Evolutionary conservation across 2,329 filamentous ascomycete genomes (phyloP), one percentile per base, ranked within the genome.

Genomic region (Cordyceps farinosa): DNA sequence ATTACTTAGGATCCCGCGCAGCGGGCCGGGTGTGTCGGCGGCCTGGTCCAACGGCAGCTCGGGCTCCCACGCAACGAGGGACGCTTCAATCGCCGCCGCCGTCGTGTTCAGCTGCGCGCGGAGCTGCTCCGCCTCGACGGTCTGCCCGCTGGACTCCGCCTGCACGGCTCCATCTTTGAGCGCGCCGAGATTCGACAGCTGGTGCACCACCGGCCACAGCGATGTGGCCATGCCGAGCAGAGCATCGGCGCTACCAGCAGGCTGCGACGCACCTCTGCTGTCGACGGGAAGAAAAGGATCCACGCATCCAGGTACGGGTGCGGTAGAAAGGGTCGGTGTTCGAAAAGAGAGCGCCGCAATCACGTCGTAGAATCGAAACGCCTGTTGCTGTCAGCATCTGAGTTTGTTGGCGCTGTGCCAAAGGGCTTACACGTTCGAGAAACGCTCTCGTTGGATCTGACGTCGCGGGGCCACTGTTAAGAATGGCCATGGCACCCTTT

Each of bases 311-410:
- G 78, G 76, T 13, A 79, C 78, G 2, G 82, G 79, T 3, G 81
- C 77, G 13, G 76, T 79, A 1, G 83, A 82, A 13, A 87, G 76
- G 2, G 85, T 84, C 5, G 83, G 77, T 13, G 82, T 85, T 61
- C 84, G 84, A 57, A 87, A 80, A 0, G 85, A 88, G 36, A 88
- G 74, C 1, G 86, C 85, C 6, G 85, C 82, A 62, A 87, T 87
- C 29, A 88, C 85, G 69, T 88, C 85, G 73, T 88, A 87, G 68
- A 87, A 88, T 6, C 83, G 81, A 67, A 88, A 88, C 1, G 85
- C 84, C 85, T 87, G 61, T 36, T 36, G 59, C 11, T 3, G 32
- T 61, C 5, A 61, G 59, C 5, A 4, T 22, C 2, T 52, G 10
- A 7, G 7, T 53, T 15, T 36, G 4, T 40, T 17, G 11, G 38